Base-by-base conservation (phyloP, 2,329 filamentous ascomycete species). In the Neonectria punicea region DNA sequence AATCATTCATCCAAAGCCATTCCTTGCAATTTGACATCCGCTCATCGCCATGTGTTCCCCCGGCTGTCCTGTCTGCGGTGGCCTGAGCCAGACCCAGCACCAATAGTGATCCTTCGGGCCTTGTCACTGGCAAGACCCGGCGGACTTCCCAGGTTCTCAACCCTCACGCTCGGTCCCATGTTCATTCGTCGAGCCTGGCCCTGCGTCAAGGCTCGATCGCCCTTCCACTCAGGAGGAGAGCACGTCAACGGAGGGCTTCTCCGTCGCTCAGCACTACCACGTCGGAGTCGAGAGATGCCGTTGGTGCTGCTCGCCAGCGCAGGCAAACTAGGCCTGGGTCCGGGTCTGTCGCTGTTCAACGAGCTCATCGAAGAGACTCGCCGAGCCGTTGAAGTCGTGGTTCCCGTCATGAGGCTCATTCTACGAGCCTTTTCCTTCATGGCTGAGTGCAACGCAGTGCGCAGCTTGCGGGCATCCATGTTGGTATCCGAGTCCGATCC, bases 111-210 rank as follows among this genome's bases (percentile, higher is more conserved):
- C 61, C 79, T 78, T 36, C 79, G 75, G 11, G 74, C 69, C 39
- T 73, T 73, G 25, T 74, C 74, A 13, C 70, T 63, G 16, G 70
- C 59, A 62, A 68, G 60, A 25, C 73, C 68, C 18, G 72, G 72
- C 1, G 75, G 73, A 30, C 74, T 76, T 53, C 72, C 68, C 11
- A 64, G 49, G 1, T 61, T 71, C 41, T 80, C 79, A 4, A 73
- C 36, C 13, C 77, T 75, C 64, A 82, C 69, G 65, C 79, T 82
- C 14, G 80, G 81, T 39, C 83, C 81, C 62, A 88, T 76, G 69
- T 87, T 85, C 86, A 89, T 88, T 50, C 87, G 81, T 57, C 87
- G 78, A 22, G 86, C 87, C 72, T 89, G 86, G 2, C 85, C 86
- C 1, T 84, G 78, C 11, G 86, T 88, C 67, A 89, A 80, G 4